Base-by-base conservation (phyloP, 192 early-diverging fungal genomes). In the Rhizophlyctis rosea region DNA sequence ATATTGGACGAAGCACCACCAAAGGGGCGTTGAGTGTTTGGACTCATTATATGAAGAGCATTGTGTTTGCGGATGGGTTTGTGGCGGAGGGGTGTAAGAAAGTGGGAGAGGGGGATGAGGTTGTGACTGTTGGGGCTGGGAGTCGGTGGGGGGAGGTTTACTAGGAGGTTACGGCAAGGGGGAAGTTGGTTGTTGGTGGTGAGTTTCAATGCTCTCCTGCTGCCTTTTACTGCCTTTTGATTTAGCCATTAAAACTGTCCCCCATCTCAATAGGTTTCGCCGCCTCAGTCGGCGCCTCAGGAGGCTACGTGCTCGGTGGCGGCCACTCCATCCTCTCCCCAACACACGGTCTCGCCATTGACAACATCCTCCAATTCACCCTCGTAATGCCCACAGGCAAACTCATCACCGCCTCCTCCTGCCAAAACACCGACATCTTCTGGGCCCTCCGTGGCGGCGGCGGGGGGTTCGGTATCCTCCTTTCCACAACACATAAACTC, bases 381-480 rank as follows among this genome's bases (percentile, higher is more conserved):
- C 64, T 87, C 1, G 78, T 87, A 23, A 74, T 64, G 2, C 74
- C 82, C 3, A 62, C 76, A 61, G 83, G 83, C 1, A 51, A 69
- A 21, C 30, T 76, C 18, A 30, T 62, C 0, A 59, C 63, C 39
- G 72, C 70, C 25, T 81, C 77, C 69, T 35, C 55, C 1, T 51
- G 69, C 49, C 51, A 59, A 39, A 73, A 83, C 60, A 1, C 62
- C 7, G 81, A 85, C 62, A 55, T 87, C 5, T 86, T 84, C 48
- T 84, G 80, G 76, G 83, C 81, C 5, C 51, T 85, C 13, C 81
- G 83, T 31, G 85, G 85, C n/a, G 84, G 74, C 33, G 82, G 83
- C 27, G 77, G 73, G 28, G 60, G 59, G 3, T 72, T 65, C 50
- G 70, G 70, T 25, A 59, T 72, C 27, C 54, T 72, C 1, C 24